These are phyloP conservation scores for Theileria orientalis DNA, from an alignment of 169 alveolate species.

Conservation along the genomic window DNA sequence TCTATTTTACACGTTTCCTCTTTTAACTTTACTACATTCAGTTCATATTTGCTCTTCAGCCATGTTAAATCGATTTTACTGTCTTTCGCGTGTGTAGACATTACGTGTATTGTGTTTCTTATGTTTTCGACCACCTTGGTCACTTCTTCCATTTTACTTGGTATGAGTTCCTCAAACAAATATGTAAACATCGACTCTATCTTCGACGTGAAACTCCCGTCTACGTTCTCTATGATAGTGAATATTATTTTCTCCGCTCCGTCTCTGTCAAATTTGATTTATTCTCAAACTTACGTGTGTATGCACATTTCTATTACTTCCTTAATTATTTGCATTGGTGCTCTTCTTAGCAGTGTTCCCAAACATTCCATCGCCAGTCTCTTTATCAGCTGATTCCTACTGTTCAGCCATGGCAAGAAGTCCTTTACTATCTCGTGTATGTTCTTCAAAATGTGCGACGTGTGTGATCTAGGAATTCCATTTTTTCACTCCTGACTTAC, in stretches of 20 bases:
- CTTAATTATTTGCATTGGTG: background rate
- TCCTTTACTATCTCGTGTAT: constrained; percentile 14
- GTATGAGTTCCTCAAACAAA: constrained; percentile 22
- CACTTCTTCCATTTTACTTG: background rate
- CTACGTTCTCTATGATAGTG: constrained; percentile 42
- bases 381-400: constrained; percentile 16
- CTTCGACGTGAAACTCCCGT: constrained; percentile 54
- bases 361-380: constrained; percentile 63
- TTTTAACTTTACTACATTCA: background rate
- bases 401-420: constrained; percentile 42
- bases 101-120: constrained; percentile 22
- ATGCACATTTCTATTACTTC: constrained; percentile 5
- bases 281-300: constrained; percentile 32
- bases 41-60: constrained; percentile 30
- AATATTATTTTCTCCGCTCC: constrained; percentile 55
- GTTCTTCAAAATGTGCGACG: constrained; percentile 24
- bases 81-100: constrained; percentile 34
- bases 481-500: background rate
- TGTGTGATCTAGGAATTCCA: constrained; percentile 9
- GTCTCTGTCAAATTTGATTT: constrained; percentile 13
- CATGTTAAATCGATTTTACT: constrained; percentile 29
- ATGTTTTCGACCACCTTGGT: constrained; percentile 15
- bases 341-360: constrained; percentile 46
- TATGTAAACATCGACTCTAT: constrained; percentile 25
- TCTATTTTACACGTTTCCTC: background rate